phyloP scores from a whole-genome alignment of 352 stramenopile species.

The Plasmopara halstedii region DNA sequence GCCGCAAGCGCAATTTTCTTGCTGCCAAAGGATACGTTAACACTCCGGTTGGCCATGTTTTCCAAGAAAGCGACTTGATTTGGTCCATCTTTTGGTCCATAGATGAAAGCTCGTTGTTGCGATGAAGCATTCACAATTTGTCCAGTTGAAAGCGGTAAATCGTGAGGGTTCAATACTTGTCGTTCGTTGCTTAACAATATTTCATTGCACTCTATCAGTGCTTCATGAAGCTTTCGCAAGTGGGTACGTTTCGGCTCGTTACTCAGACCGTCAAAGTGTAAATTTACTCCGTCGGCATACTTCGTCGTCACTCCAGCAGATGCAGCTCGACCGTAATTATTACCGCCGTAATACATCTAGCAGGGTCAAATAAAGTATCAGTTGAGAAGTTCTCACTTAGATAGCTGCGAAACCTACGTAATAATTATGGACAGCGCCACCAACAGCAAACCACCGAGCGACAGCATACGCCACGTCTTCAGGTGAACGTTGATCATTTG shows the following conservation, averaged over 20 bases:
- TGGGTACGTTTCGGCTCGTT: conserved; percentile 69
- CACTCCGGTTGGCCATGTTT: conserved; percentile 29
- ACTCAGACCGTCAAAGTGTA: conserved; percentile 55
- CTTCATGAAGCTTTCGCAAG: conserved; percentile 48
- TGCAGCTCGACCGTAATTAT: conserved; percentile 59
- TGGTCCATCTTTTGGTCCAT: conserved; percentile 15
- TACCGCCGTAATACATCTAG: conserved; percentile 78
- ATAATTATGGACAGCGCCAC: conserved; percentile 59
- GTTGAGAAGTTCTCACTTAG: too few species aligned
- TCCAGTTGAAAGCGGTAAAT: conserved; percentile 7
- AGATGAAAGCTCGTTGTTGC: conserved; percentile 42
- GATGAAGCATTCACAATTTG: conserved; percentile 4
- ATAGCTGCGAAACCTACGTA: conserved; percentile 45
- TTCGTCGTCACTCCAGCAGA: conserved; percentile 61
- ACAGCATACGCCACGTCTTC: conserved; percentile 52
- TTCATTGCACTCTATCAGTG: conserved; percentile 49
- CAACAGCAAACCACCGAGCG: conserved; percentile 60
- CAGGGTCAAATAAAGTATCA: too few species aligned
- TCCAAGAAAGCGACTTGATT: conserved; percentile 46
- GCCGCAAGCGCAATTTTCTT: conserved; percentile 29
- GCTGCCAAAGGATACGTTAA: conserved; percentile 28
- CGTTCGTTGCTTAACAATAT: conserved; percentile 38
- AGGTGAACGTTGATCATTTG: conserved; percentile 41
- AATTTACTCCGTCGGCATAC: conserved; percentile 62
- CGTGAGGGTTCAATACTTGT: conserved; percentile 37